Percentiles rank a stretch among this genome's conserved stretches.
These are phyloP conservation scores for Penicillium sp. DNA, from an alignment of 2,329 filamentous ascomycete species.

Conservation along the genomic window DNA sequence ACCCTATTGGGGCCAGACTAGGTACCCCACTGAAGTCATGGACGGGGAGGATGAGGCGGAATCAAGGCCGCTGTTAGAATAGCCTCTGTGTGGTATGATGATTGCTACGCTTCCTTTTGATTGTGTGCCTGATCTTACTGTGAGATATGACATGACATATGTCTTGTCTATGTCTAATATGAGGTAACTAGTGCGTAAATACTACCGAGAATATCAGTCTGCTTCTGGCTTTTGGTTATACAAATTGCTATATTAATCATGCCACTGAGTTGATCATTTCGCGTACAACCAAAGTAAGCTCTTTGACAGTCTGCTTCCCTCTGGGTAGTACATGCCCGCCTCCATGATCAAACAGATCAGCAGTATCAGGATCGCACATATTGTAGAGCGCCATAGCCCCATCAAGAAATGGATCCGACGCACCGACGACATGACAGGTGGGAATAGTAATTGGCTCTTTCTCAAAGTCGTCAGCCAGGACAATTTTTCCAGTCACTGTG, in stretches of 20 bases:
- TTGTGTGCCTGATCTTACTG: no score
- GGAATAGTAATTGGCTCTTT: slow-evolving; percentile 23
- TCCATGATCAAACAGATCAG: slow-evolving; percentile 46
- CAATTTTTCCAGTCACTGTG: slow-evolving; percentile 13
- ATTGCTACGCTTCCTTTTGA: not conserved
- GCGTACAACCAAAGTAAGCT: slow-evolving; percentile 32
- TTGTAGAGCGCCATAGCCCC: slow-evolving; percentile 45
- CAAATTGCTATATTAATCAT: not conserved
- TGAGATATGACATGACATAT: not conserved
- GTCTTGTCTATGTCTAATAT: not conserved
- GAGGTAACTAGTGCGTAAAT: not conserved
- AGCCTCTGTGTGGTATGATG: not conserved
- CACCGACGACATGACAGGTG: slow-evolving; percentile 35
- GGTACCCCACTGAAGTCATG: not conserved
- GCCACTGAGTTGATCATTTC: slow-evolving; percentile 16
- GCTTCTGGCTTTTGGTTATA: not conserved
- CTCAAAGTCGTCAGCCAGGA: slow-evolving; percentile 19
- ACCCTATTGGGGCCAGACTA: not conserved
- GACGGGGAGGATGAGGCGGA: slow-evolving; percentile 20
- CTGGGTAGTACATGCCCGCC: slow-evolving; percentile 46
- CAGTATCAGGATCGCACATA: slow-evolving; percentile 44
- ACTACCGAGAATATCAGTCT: no score
- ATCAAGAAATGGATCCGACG: slow-evolving; percentile 42
- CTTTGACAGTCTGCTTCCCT: slow-evolving; percentile 32
- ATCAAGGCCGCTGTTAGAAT: slow-evolving; percentile 30